Base-by-base conservation (phyloP, 768 basidiomycete genomes). In the Nidula microcarpa region DNA sequence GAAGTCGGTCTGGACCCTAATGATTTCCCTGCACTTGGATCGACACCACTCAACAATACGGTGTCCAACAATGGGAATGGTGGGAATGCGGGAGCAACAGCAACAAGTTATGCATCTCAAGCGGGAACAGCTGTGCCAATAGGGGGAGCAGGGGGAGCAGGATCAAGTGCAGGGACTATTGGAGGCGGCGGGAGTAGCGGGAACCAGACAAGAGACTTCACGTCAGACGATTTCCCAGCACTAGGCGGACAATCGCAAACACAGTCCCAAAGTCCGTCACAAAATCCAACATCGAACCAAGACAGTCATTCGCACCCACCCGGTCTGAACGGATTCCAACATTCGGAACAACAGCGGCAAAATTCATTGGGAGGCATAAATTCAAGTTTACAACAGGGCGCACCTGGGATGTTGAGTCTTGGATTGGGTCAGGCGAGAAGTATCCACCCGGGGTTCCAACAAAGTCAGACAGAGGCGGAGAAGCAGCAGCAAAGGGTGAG, bases 171-270 rank as follows among this genome's bases (percentile, higher is more conserved):
- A 32, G 75, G 75, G 34, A 61, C 69, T 43, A 65, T 69, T 56
- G 70, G 66, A 37, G 68, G 69, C 48, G 64, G 68, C 51, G 62
- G 68, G 47, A 65, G 70, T 39, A 69, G 61, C 45, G 60, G 68
- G 52, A 68, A 65, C 56, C 77, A 80, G 58, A 69, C 80, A 53
- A 75, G 85, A 62, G 85, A 87, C 66, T 89, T 94, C 55, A 88
- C 87, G n/a, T 83, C 86, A 39, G 91, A 93, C 59, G 92, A 94
- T 72, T 94, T 94, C 66, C 92, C 92, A 49, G 92, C 92, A 14
- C 74, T 94, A 30, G 87, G 91, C 9, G 87, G 86, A 50, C 85
- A 81, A 59, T 70, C 74, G 53, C 74, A 78, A 57, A 53, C 74
- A 53, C 70, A 70, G 62, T 63, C 59, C 43, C 73, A 72, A 57